Base-by-base conservation (phyloP, 2,329 filamentous ascomycete species). In the Nemania abortiva region DNA sequence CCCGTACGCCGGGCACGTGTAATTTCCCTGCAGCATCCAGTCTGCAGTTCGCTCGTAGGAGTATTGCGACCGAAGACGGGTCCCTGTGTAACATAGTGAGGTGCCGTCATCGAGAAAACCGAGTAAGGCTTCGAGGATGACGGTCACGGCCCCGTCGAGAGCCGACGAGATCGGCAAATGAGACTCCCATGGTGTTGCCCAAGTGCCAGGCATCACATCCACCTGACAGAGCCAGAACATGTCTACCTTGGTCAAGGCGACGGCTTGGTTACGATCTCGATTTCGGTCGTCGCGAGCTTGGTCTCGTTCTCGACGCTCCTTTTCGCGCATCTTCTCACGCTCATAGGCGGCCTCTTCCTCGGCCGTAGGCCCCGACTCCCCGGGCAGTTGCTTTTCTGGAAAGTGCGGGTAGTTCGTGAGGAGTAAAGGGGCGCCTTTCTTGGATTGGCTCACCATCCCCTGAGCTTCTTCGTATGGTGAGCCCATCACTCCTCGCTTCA, bases 161-260 rank as follows among this genome's bases (percentile, higher is more conserved):
- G 63, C 54, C 3, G 63, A 65, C 2, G 63, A 42, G 49, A 65
- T 65, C 3, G 63, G 63, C 2, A 65, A 22, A 15, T 59, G 54
- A 3, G n/a, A 0, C 24, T 45, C 34, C 63, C 63, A 65, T 6
- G 63, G 63, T 9, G 63, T 65, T 11, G 63, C 63, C 63, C 63
- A 65, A 4, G 20, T 53, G 47, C 63, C 63, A 2, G 63, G 39
- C 54, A 65, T 59, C 3, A 20, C 34, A 6, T 65, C 63, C 6
- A 34, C 31, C 13, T 65, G 63, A 10, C 54, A 65, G 22, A 65
- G 54, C 55, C 63, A 65, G 22, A 65, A 65, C 63, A 65, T 58
- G 34, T 65, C 63, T 24, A 65, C 34, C 31, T 53, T 58, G 31
- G 54, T 65, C 9, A 65, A 54, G 1, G 20, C 45, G 18, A 58